These are phyloP conservation scores for Persicaria tinctoria DNA, from an alignment of 148 eudicot genomes.

Conservation along the genomic window DNA sequence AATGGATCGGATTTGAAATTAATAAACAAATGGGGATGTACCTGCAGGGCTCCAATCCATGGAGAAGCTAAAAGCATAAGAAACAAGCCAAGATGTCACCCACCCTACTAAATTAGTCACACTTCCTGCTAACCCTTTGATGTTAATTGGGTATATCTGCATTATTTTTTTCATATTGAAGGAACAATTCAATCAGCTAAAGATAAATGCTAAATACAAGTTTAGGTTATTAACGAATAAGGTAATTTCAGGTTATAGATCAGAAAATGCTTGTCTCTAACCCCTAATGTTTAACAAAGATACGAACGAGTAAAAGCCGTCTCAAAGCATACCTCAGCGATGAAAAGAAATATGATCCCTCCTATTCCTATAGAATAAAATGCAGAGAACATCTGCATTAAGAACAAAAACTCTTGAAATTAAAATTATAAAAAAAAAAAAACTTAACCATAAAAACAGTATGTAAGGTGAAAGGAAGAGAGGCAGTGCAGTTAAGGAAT, in stretches of 20 bases:
- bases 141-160: conserved; percentile 9
- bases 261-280: no score
- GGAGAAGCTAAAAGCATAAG: conserved; percentile 9
- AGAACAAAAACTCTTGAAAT: neutral
- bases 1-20: no score
- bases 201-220: no score
- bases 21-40: neutral
- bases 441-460: neutral
- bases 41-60: conserved; percentile 18
- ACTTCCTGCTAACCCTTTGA: conserved; percentile 14
- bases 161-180: neutral
- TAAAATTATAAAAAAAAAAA: neutral
- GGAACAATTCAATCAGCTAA: no score
- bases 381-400: conserved; percentile 6
- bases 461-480: neutral
- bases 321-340: neutral
- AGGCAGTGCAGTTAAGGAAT: neutral
- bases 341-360: neutral
- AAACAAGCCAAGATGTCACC: neutral
- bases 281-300: no score
- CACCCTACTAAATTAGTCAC: conserved; percentile 4
- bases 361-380: neutral
- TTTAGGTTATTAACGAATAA: no score
- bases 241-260: neutral
- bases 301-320: no score